Percentiles rank a stretch among this genome's conserved stretches.
phyloP scores from a whole-genome alignment of 768 basidiomycete genomes.

The Cystofilobasidium capitatum region DNA sequence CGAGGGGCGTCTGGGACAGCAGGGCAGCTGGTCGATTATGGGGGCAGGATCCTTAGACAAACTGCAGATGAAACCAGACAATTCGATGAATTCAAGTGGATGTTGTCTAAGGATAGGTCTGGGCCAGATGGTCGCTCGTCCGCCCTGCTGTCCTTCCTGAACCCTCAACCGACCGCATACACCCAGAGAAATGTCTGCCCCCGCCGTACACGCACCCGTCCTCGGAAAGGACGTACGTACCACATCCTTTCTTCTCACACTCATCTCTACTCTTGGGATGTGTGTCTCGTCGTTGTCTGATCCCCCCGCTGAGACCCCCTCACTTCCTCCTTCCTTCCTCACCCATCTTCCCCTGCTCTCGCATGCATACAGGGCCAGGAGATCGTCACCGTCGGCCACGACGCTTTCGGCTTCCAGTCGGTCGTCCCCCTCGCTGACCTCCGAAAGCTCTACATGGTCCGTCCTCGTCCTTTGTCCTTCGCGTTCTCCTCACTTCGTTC shows the following conservation, averaged over 20 bases:
- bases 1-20: too few relatives aligned
- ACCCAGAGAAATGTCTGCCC: slow-evolving; percentile 7
- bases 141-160: not conserved
- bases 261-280: not conserved
- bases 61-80: too few relatives aligned
- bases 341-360: not conserved
- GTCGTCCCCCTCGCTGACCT: slow-evolving; percentile 68
- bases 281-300: not conserved
- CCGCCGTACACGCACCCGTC: not conserved
- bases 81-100: too few relatives aligned
- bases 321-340: not conserved
- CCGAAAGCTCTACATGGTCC: slow-evolving; percentile 69
- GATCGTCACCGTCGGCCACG: slow-evolving; percentile 69
- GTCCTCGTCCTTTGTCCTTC: slow-evolving; percentile 12
- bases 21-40: too few relatives aligned
- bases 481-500: not conserved
- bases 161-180: not conserved
- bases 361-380: slow-evolving; percentile 47
- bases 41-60: too few relatives aligned
- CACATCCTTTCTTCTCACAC: not conserved
- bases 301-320: not conserved
- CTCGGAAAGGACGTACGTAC: slow-evolving; percentile 25
- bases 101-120: too few relatives aligned
- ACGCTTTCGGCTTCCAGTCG: slow-evolving; percentile 83
- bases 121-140: too few relatives aligned